Evolutionary conservation across 1,284 basidiomycete species (phyloP).

Genomic region (Phylloboletellus chloephorus): DNA sequence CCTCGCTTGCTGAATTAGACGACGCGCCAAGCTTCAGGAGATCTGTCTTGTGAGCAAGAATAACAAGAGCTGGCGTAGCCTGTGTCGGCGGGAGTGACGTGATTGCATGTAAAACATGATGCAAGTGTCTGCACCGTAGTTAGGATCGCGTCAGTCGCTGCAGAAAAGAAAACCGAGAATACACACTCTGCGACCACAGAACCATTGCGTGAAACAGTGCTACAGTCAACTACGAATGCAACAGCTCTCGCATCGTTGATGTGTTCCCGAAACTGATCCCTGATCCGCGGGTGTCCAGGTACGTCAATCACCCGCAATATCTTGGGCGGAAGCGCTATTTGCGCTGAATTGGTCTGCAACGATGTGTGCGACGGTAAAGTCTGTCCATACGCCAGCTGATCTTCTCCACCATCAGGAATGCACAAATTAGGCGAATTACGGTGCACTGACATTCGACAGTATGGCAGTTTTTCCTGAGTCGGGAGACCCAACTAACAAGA

Average conservation of each 20-base stretch:
- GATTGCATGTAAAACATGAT: slow-evolving; percentile 62
- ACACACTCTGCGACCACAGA: slow-evolving; percentile 71
- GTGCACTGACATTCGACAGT: slow-evolving; percentile 42
- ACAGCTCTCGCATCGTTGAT: slow-evolving; percentile 56
- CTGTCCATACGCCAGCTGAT: slow-evolving; percentile 59
- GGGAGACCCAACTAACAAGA: slow-evolving; percentile 63
- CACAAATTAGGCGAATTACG: slow-evolving; percentile 20
- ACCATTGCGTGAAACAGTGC: slow-evolving; percentile 67
- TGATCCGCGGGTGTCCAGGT: slow-evolving; percentile 72
- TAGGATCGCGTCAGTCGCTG: slow-evolving; percentile 1
- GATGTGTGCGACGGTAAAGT: slow-evolving; percentile 66
- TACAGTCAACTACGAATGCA: slow-evolving; percentile 72
- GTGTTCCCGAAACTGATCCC: slow-evolving; percentile 64
- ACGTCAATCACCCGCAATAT: slow-evolving; percentile 59
- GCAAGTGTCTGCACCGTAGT: slow-evolving; percentile 54
- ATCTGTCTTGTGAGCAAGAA: slow-evolving; percentile 73
- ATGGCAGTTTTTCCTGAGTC: slow-evolving; percentile 77
- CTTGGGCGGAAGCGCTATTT: slow-evolving; percentile 40
- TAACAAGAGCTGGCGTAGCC: slow-evolving; percentile 50
- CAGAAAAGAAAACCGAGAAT: not conserved
- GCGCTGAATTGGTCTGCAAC: slow-evolving; percentile 60
- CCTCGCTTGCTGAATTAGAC: slow-evolving; percentile 39
- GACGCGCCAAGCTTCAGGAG: slow-evolving; percentile 51
- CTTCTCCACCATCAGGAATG: slow-evolving; percentile 21
- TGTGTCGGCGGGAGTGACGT: slow-evolving; percentile 67